These are phyloP conservation scores for Coniochaeta sp. DNA, from an alignment of 2,329 filamentous ascomycete species.

Conservation along the genomic window DNA sequence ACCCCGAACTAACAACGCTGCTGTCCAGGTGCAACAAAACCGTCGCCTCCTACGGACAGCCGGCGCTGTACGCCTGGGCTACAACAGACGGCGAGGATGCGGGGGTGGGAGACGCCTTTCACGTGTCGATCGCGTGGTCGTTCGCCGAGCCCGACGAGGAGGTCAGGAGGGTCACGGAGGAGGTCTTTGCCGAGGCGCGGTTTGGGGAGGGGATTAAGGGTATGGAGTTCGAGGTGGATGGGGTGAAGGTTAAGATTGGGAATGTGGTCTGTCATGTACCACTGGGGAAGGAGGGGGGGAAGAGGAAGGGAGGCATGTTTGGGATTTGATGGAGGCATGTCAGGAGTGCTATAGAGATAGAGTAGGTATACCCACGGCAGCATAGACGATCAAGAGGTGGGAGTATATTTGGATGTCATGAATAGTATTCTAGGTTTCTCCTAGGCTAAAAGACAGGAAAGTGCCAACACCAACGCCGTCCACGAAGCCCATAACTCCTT, in stretches of 20 bases:
- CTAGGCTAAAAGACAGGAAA: neutral
- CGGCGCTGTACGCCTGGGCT: constrained; percentile 55
- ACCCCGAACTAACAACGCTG: constrained; percentile 53
- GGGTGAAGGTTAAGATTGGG: constrained; percentile 69
- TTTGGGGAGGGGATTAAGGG: constrained; percentile 22
- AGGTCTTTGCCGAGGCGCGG: constrained; percentile 16
- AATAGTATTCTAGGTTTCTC: too few relatives aligned
- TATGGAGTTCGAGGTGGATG: constrained; percentile 47
- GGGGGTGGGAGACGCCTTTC: constrained; percentile 52
- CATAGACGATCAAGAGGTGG: neutral
- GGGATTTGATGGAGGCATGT: neutral
- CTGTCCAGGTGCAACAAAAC: constrained; percentile 61
- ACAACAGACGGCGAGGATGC: neutral
- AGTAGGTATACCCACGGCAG: neutral
- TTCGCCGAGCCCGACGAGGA: constrained; percentile 45
- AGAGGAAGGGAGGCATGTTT: neutral
- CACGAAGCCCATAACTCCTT: constrained; percentile 1
- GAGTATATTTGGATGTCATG: too few relatives aligned
- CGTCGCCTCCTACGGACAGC: constrained; percentile 55
- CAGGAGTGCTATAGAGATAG: too few relatives aligned
- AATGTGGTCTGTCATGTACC: constrained; percentile 54
- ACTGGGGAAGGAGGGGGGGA: constrained; percentile 18
- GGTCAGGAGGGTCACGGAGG: constrained; percentile 28
- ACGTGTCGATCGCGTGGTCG: constrained; percentile 86
- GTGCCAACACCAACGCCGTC: neutral